Percentiles rank a stretch among this genome's conserved stretches.
phyloP scores from a whole-genome alignment of 768 basidiomycete genomes.

The Pholiota microspora region DNA sequence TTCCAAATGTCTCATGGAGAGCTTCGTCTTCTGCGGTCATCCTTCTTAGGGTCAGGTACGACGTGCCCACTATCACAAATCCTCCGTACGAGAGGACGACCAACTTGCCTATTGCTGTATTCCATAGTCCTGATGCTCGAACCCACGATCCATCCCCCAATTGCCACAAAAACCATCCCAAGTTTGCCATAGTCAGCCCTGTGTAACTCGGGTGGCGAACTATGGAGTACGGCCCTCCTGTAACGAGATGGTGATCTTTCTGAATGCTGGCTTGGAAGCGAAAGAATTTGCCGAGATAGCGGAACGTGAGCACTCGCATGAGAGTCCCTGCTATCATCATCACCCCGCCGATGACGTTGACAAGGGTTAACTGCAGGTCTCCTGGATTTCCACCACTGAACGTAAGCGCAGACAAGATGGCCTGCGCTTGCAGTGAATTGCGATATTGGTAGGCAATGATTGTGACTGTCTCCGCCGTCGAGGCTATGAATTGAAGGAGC shows the following conservation, averaged over 20 bases:
- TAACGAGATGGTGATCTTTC: conserved; percentile 39
- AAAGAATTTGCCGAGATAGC: conserved; percentile 30
- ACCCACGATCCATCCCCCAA: conserved; percentile 40
- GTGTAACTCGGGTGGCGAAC: conserved; percentile 47
- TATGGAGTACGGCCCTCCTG: conserved; percentile 38
- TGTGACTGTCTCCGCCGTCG: background rate
- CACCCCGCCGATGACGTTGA: conserved; percentile 5
- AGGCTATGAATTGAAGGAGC: background rate
- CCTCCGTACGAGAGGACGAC: conserved; percentile 20
- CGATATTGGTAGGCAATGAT: conserved; percentile 10
- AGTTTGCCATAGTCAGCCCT: conserved; percentile 33
- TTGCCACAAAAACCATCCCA: conserved; percentile 25
- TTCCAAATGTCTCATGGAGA: conserved; percentile 8
- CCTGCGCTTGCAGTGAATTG: conserved; percentile 2
- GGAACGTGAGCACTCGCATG: conserved; percentile 9
- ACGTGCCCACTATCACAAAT: conserved; percentile 24
- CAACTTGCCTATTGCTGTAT: conserved; percentile 26
- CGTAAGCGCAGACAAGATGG: conserved; percentile 3
- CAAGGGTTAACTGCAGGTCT: conserved; percentile 1
- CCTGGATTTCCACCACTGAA: conserved; percentile 6
- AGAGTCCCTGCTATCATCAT: conserved; percentile 12
- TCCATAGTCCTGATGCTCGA: conserved; percentile 36
- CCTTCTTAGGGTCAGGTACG: conserved; percentile 11
- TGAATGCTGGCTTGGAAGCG: conserved; percentile 44
- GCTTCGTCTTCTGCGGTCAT: conserved; percentile 15